Base-by-base conservation (phyloP, 768 basidiomycete species). In the Guyanaporus albipodus region DNA sequence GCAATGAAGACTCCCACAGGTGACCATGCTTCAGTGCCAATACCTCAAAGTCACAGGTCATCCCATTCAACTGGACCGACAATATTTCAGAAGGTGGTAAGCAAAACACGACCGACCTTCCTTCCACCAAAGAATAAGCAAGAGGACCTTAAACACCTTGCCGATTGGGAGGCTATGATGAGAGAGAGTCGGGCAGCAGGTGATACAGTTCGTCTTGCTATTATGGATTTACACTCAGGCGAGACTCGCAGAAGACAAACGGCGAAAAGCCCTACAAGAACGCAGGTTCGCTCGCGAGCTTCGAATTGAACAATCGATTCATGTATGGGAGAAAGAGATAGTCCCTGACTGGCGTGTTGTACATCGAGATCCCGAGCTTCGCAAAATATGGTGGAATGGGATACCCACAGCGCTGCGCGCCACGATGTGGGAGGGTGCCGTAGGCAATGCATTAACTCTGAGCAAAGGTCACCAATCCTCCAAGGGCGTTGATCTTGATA, bases 161-260 rank as follows among this genome's bases (percentile, higher is more conserved):
- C 83, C 4, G 86, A 87, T 60, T 93, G 91, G 86, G 79, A 90
- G 59, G 67, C 74, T 27, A 95, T 95, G 90, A 90, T 92, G 85
- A 82, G 80, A 53, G 80, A 73, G 36, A 91, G 87, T 68, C 81
- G 85, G 42, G 65, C 67, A 15, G 78, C 83, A 53, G 89, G 91
- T 91, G 49, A 61, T 67, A 9, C 9, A 10, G 46, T 24, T 31
- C 53, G 28, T 26, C 37, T 34, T n/a, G n/a, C 34, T 18, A 19
- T 4, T 21, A 14, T 38, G 17, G 47, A 32, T 47, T 35, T 22
- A 33, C 22, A 29, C 47, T 57, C 33, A 54, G 29, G 18, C 21
- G 6, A 29, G 21, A 14, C 43, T 18, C 26, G 44, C 37, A 87
- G 89, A 89, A 60, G 87, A 85, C 52, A 88, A 83, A 62, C 78